Evolutionary conservation across 1,284 basidiomycete species (phyloP).

Genomic region (Pseudozyma sp.): DNA sequence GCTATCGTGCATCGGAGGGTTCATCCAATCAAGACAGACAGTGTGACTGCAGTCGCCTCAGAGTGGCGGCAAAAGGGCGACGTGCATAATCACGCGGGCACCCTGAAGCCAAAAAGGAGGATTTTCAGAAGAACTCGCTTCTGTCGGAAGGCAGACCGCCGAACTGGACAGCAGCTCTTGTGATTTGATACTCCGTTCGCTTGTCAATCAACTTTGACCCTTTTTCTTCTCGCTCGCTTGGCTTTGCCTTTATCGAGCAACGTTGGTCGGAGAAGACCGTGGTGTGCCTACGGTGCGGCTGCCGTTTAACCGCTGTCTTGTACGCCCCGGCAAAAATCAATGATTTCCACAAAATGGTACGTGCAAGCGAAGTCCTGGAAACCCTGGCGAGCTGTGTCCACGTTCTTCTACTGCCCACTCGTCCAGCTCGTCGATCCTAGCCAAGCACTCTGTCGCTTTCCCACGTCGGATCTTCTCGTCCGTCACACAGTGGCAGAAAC

Average conservation of each 20-base stretch:
- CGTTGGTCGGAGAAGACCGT: background rate
- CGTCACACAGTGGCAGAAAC: background rate
- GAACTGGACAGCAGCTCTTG: conserved; percentile 9
- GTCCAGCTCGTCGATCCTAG: background rate
- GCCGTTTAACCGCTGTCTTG: too few species aligned
- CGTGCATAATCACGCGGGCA: conserved; percentile 7
- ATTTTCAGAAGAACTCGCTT: conserved; percentile 10
- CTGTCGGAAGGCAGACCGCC: conserved; percentile 13
- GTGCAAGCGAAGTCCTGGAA: background rate
- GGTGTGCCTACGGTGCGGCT: background rate
- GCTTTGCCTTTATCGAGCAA: background rate
- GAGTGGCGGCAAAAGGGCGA: background rate
- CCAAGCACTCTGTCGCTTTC: too few species aligned
- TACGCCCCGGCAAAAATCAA: background rate
- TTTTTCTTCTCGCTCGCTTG: background rate
- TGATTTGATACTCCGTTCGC: conserved; percentile 1
- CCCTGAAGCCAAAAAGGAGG: background rate
- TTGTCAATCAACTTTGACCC: background rate
- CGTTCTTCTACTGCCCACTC: background rate
- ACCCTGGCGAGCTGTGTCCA: background rate
- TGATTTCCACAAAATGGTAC: background rate
- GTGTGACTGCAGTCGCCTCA: too few species aligned
- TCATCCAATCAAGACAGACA: background rate
- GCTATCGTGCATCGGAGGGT: conserved; percentile 21
- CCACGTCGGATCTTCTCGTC: background rate